Evolutionary conservation across 208 protist species (phyloP), one percentile per base, ranked within the genome.

Genomic region (Leishmania mexicana): DNA sequence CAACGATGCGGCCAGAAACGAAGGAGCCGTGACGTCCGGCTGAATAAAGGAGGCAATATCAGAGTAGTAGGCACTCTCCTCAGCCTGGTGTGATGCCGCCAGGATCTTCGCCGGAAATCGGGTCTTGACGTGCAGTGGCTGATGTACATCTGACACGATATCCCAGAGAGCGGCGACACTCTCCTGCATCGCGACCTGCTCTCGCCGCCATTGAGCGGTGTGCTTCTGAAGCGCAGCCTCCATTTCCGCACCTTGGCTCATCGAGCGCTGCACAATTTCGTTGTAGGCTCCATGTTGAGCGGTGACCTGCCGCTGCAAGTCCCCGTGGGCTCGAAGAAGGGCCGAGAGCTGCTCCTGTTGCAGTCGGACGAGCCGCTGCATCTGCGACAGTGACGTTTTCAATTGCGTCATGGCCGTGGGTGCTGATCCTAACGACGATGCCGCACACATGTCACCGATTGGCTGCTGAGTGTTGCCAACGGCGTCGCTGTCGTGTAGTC

Each of bases 1-100:
- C 31, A 76, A 54, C 21, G 70, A 75, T 38, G 81, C 35, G 31
- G 67, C 6, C n/a, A 60, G 6, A 15, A 31, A 54, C 24, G 76
- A 70, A 6, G 51, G 45, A 8, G 38, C 40, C 15, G 71, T 21
- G 3, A 47, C 72, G 42, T 85, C 71, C 8, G 73, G 47, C 6
- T 79, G 73, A n/a, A 82, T 68, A 38, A 82, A 85, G 6, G 82
- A 85, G 49, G 76, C 82, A 15, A 85, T 81, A 60, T 85, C 82
- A 6, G 82, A 85, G 82, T 85, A 85, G 78, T 85, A 82, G 21
- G 78, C 42, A 57, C 82, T 85, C 42, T 81, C 82, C 72, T 82
- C 72, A 24, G n/a, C 10, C 31, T 49, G 35, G 35, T 8, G 51
- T 13, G 35, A 31, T 40, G 54, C 57, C 11, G 53, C 40, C 31